Conservation (phyloP, 208 protist species). For the Trypanosomatidae sp. region DNA sequence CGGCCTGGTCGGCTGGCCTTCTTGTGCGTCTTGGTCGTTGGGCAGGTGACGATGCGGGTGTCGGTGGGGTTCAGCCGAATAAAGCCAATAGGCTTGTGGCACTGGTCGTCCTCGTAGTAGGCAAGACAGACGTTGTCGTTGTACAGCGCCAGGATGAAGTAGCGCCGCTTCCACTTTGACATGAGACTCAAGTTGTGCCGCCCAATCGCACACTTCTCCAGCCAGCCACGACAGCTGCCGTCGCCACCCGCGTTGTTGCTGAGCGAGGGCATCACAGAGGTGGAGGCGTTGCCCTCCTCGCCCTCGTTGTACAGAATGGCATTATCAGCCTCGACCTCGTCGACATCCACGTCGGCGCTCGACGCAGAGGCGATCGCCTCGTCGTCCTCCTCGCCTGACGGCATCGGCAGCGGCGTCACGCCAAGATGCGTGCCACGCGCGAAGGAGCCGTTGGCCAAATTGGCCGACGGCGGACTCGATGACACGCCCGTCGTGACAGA, state of each 20-base stretch:
- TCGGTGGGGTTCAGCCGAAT: conserved; percentile 39
- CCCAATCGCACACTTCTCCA: conserved; percentile 65
- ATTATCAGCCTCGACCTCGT: conserved; percentile 11
- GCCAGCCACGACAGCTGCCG: conserved; percentile 46
- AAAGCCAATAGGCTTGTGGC: conserved; percentile 41
- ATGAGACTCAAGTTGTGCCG: conserved; percentile 32
- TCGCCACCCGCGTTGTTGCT: background rate
- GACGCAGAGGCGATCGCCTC: background rate
- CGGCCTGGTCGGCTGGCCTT: no score
- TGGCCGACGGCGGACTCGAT: no score
- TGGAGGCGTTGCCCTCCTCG: background rate
- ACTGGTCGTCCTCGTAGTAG: conserved; percentile 61
- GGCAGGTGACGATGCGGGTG: no score
- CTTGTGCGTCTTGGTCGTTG: no score
- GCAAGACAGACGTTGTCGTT: conserved; percentile 37
- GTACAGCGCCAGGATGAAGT: conserved; percentile 49
- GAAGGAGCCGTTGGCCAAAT: no score
- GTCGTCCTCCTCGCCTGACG: background rate
- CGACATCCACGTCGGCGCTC: background rate
- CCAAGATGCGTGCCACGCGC: no score
- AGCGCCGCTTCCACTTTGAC: conserved; percentile 57
- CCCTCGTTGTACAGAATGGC: conserved; percentile 2
- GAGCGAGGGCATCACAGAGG: background rate
- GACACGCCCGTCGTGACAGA: no score
- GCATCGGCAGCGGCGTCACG: no score